Evolutionary conservation across 2,329 filamentous ascomycete species (phyloP).

Genomic region (Scorias spongiosa): DNA sequence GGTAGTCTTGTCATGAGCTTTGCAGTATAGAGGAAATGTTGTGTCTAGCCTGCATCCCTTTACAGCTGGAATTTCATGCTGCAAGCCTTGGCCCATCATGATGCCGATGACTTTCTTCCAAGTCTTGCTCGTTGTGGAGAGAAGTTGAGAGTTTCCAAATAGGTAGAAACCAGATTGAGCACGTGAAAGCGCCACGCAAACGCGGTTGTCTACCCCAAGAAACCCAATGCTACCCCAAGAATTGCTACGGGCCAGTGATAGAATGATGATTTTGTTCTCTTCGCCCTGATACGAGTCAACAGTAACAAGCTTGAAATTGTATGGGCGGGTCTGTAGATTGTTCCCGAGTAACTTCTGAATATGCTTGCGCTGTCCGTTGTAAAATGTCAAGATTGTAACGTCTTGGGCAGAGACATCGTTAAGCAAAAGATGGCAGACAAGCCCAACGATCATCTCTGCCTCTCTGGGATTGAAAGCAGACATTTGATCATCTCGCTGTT

Average conservation of each 20-base stretch:
- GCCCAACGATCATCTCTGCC: constrained; percentile 58
- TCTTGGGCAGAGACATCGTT: constrained; percentile 45
- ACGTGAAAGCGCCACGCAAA: constrained; percentile 50
- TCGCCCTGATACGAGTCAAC: constrained; percentile 87
- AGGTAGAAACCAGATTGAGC: constrained; percentile 69
- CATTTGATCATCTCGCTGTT: constrained; percentile 45
- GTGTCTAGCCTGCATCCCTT: constrained; percentile 10
- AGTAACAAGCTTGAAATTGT: constrained; percentile 48
- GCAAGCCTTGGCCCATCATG: constrained; percentile 9
- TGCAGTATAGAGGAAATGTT: constrained; percentile 12
- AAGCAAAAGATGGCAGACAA: constrained; percentile 55
- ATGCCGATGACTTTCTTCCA: constrained; percentile 17
- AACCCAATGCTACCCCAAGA: constrained; percentile 50
- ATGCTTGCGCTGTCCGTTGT: constrained; percentile 63
- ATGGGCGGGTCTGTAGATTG: constrained; percentile 11
- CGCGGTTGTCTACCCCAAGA: constrained; percentile 47
- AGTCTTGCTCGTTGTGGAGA: constrained; percentile 15
- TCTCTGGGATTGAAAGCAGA: constrained; percentile 58
- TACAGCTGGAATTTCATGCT: constrained; percentile 6
- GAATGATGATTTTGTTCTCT: constrained; percentile 68
- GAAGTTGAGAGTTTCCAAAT: constrained; percentile 56
- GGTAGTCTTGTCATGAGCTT: constrained; percentile 11
- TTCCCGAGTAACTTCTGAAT: constrained; percentile 37
- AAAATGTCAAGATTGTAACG: constrained; percentile 77
- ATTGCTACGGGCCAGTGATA: constrained; percentile 68